These are phyloP conservation scores for Candida oleophila DNA, from an alignment of 805 yeast species.

Conservation along the genomic window DNA sequence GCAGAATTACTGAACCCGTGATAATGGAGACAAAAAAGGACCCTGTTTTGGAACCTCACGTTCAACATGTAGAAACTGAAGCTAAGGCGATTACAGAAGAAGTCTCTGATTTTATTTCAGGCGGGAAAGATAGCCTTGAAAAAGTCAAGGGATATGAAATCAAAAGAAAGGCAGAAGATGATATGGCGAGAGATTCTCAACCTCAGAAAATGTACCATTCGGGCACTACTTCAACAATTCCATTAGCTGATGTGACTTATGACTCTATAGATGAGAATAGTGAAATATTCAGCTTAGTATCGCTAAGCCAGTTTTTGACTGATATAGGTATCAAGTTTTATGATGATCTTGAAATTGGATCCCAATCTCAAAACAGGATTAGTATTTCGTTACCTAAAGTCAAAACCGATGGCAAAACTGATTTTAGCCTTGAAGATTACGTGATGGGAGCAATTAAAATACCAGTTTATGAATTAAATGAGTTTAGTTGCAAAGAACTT, in stretches of 20 bases:
- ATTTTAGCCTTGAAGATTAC: slow-evolving; percentile 30
- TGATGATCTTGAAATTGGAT: slow-evolving; percentile 43
- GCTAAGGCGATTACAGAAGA: too few relatives aligned
- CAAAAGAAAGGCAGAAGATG: background rate
- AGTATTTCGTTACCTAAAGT: slow-evolving; percentile 16
- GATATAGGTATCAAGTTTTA: slow-evolving; percentile 43
- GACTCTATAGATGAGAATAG: slow-evolving; percentile 15
- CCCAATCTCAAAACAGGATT: slow-evolving; percentile 21
- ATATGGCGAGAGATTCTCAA: background rate
- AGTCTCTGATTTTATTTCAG: too few relatives aligned
- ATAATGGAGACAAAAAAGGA: background rate
- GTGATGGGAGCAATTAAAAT: slow-evolving; percentile 38
- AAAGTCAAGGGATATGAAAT: background rate
- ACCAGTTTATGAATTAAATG: slow-evolving; percentile 47
- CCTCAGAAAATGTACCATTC: background rate
- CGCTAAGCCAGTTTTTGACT: slow-evolving; percentile 36
- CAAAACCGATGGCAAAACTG: background rate
- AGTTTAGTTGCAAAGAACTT: slow-evolving; percentile 55
- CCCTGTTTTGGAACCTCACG: background rate
- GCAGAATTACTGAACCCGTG: background rate
- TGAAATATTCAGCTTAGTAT: slow-evolving; percentile 29
- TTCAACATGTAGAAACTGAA: background rate
- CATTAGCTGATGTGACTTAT: slow-evolving; percentile 21
- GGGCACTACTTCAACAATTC: slow-evolving; percentile 22
- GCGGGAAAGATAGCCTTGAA: too few relatives aligned